phyloP scores from a whole-genome alignment of 306 rosid genomes.

The Clitoria ternatea region DNA sequence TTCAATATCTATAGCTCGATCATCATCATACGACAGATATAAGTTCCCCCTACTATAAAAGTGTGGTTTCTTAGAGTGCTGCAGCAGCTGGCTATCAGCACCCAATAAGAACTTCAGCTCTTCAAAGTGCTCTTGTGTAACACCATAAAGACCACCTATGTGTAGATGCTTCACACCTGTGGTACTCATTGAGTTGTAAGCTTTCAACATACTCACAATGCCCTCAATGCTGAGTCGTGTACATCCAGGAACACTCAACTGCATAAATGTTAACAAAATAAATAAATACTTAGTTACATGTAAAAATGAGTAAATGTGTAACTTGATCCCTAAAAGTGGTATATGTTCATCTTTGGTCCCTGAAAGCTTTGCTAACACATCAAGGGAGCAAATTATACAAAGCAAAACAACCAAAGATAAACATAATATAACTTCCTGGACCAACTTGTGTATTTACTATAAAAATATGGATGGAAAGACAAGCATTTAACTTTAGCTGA shows the following conservation, averaged over 20 bases:
- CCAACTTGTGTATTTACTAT: too few relatives aligned
- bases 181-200: conserved; percentile 48
- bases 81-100: conserved; percentile 41
- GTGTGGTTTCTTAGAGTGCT: conserved; percentile 57
- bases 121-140: conserved; percentile 60
- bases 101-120: conserved; percentile 67
- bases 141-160: conserved; percentile 84
- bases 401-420: too few relatives aligned
- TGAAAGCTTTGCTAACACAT: too few relatives aligned
- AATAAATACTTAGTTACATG: conserved; percentile 16
- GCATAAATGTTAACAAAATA: conserved; percentile 23
- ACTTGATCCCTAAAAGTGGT: too few relatives aligned
- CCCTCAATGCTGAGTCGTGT: conserved; percentile 83
- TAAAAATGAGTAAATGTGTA: too few relatives aligned
- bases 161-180: conserved; percentile 69
- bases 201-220: conserved; percentile 57
- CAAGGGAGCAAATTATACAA: too few relatives aligned
- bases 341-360: too few relatives aligned
- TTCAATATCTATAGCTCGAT: conserved; percentile 68
- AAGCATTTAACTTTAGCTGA: not conserved
- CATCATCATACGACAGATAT: conserved; percentile 69
- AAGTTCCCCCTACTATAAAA: conserved; percentile 57
- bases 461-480: not conserved
- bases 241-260: conserved; percentile 93
- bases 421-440: too few relatives aligned